Evolutionary conservation across 495 filamentous ascomycete genomes (phyloP), one percentile per base, ranked within the genome.

Genomic region (Neurospora sp.): DNA sequence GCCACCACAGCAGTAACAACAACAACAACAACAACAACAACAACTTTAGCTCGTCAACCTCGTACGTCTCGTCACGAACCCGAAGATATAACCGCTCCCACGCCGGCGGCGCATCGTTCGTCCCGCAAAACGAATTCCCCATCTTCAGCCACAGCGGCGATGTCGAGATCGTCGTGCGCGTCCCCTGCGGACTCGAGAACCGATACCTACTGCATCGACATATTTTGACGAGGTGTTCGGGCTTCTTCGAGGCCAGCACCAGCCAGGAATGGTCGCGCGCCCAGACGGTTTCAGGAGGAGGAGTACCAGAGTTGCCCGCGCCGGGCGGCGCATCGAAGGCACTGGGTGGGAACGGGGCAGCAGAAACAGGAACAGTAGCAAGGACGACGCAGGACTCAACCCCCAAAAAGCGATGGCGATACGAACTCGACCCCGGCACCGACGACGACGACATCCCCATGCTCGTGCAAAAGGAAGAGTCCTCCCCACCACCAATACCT

Each of bases 241-340:
- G 93, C 1, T 97, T 96, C 82, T 97, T 97, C 81, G 92, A 96
- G 82, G 92, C 93, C 40, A 93, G 92, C 77, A 95, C 92, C 37
- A 93, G 90, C 74, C 90, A 92, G 74, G 92, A 94, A 80, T 97
- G 94, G 94, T 91, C 92, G 73, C 86, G 87, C 44, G 86, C 85
- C 1, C 79, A 78, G 53, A 41, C 81, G 7, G 74, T 78, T 8
- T 72, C 76, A n/a, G 53, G 53, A 35, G 53, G 53, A 44, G 41
- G 16, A 37, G 40, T 78, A 41, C 74, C 79, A 18, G 83, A 80
- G 35, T 71, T 75, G 53, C 75, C 78, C 38, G 76, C 80, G 70
- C 76, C 76, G 71, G 81, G 75, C 20, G 78, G 77, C 37, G 80
- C 82, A 80, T 89, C 85, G 71, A 73, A 89, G 91, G 35, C 35